These are phyloP conservation scores for Theobroma grandiflorum DNA, from an alignment of 441 rosid genomes.

Conservation along the genomic window DNA sequence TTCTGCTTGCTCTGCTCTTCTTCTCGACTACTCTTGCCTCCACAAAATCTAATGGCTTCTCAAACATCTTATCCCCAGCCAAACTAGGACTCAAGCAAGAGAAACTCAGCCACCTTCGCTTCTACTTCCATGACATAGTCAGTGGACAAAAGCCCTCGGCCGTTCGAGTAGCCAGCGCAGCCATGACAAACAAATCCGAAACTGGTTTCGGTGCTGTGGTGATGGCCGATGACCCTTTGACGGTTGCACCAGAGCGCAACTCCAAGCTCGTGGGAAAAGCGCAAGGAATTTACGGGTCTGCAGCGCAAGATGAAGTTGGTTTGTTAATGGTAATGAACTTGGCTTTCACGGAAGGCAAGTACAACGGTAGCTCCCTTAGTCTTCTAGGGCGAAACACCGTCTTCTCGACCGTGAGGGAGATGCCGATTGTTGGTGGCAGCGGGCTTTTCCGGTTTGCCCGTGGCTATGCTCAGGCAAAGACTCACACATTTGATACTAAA, in stretches of 20 bases:
- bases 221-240: conserved; percentile 63
- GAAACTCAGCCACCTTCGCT: conserved; percentile 72
- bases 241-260: conserved; percentile 43
- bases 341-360: conserved; percentile 61
- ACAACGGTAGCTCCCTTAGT: conserved; percentile 69
- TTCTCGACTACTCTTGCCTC: conserved; percentile 1
- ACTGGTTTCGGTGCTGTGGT: conserved; percentile 53
- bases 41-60: conserved; percentile 36
- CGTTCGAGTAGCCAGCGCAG: conserved; percentile 44
- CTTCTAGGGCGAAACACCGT: conserved; percentile 62
- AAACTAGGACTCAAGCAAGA: conserved; percentile 51
- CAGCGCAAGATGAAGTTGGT: conserved; percentile 44
- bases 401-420: conserved; percentile 54
- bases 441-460: conserved; percentile 75
- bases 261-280: conserved; percentile 70
- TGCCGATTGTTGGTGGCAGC: conserved; percentile 72
- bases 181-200: conserved; percentile 41
- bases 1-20: conserved; percentile 11
- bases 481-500: conserved; percentile 36
- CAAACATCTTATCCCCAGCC: conserved; percentile 37
- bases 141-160: conserved; percentile 61
- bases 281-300: conserved; percentile 63
- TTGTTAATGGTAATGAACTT: conserved; percentile 63
- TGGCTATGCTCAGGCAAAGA: conserved; percentile 71
- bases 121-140: conserved; percentile 78